Evolutionary conservation across 2,329 filamentous ascomycete species (phyloP).

Genomic region (Fusarium brevicatenulatum): DNA sequence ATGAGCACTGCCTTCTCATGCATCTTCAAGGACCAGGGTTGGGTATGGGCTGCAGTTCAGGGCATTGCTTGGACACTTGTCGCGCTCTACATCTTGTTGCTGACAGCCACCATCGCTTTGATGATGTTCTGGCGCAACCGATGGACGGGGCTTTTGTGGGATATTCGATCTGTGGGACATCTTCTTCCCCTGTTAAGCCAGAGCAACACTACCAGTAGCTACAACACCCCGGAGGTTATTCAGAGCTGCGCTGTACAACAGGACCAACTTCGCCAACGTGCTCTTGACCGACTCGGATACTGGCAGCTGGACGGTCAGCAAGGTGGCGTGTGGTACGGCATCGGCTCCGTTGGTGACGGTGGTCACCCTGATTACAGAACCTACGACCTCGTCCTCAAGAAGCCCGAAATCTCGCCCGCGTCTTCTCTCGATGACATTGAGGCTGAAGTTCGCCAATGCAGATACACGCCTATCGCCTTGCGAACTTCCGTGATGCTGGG

Average conservation of each 20-base stretch:
- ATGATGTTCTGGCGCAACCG: slow-evolving; percentile 72
- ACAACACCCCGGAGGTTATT: slow-evolving; percentile 72
- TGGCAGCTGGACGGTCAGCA: slow-evolving; percentile 76
- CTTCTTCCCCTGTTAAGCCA: slow-evolving; percentile 80
- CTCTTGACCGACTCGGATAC: slow-evolving; percentile 81
- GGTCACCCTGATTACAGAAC: slow-evolving; percentile 37
- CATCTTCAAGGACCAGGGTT: slow-evolving; percentile 65
- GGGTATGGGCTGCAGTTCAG: slow-evolving; percentile 84
- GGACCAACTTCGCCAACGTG: slow-evolving; percentile 63
- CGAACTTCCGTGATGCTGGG: slow-evolving; percentile 71
- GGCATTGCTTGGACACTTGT: slow-evolving; percentile 82
- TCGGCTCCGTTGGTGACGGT: slow-evolving; percentile 64
- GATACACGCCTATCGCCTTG: slow-evolving; percentile 82
- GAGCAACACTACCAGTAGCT: slow-evolving; percentile 81
- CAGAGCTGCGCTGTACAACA: slow-evolving; percentile 62
- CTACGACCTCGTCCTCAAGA: slow-evolving; percentile 43
- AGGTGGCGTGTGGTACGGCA: slow-evolving; percentile 79
- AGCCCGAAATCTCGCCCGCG: slow-evolving; percentile 45
- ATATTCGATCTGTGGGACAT: slow-evolving; percentile 83
- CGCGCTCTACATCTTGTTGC: slow-evolving; percentile 75
- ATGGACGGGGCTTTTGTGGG: slow-evolving; percentile 84
- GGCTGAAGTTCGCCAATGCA: slow-evolving; percentile 53
- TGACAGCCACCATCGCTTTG: slow-evolving; percentile 63
- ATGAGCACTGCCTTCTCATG: slow-evolving; percentile 80
- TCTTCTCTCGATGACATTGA: slow-evolving; percentile 46